Conservation (phyloP, 73 alveolate genomes). For the Blepharisma stoltei region DNA sequence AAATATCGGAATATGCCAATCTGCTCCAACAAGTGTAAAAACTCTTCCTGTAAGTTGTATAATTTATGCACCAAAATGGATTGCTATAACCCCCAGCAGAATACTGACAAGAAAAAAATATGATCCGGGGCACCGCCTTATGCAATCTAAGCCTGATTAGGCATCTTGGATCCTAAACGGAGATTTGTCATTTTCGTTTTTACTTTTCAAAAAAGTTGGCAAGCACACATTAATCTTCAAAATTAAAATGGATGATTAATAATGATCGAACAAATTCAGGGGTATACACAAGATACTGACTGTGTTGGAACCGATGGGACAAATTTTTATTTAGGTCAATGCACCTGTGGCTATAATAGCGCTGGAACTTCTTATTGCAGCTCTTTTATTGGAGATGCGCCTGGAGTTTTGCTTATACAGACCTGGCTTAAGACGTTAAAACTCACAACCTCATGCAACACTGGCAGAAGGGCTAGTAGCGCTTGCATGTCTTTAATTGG, state of each 20-base stretch:
- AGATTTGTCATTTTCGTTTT: no score
- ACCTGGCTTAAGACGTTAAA: neutral
- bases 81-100: no score
- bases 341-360: conserved; percentile 25
- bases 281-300: neutral
- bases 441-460: neutral
- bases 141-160: no score
- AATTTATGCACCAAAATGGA: no score
- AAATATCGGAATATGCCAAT: neutral
- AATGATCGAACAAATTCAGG: no score
- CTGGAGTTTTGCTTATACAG: neutral
- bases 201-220: no score
- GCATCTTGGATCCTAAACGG: no score
- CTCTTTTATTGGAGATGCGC: conserved; percentile 6
- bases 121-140: no score
- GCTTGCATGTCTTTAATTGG: neutral
- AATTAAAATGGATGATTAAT: no score
- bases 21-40: neutral
- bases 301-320: conserved; percentile 16
- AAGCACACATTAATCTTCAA: no score
- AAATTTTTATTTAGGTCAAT: neutral
- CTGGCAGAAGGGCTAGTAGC: neutral
- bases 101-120: no score
- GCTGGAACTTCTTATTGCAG: neutral
- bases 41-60: neutral